A percentile compares a stretch with the other conserved stretches of the same genome.
Conservation (phyloP, 2,329 filamentous ascomycete species). For the Calcarisporium arbuscula region DNA sequence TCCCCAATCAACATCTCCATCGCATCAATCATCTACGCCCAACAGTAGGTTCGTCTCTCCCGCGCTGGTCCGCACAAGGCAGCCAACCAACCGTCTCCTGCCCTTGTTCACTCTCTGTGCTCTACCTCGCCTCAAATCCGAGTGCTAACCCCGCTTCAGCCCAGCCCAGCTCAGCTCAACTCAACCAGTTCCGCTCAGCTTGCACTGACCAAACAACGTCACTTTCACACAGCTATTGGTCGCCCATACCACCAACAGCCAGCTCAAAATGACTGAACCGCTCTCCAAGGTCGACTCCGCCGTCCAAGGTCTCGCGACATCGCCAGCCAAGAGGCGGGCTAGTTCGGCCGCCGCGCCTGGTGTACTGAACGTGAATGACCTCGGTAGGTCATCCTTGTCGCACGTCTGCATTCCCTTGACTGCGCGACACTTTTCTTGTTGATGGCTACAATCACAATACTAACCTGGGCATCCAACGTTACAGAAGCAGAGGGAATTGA, state of each 20-base stretch:
- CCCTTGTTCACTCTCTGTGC: neutral
- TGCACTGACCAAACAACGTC: slow-evolving; percentile 2
- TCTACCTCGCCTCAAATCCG: neutral
- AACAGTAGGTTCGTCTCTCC: slow-evolving; percentile 12
- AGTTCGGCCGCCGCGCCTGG: slow-evolving; percentile 70
- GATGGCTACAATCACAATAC: no score
- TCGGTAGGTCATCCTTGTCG: slow-evolving; percentile 55
- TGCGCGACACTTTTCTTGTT: slow-evolving; percentile 6
- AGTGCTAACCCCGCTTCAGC: slow-evolving; percentile 1
- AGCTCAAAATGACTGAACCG: slow-evolving; percentile 40
- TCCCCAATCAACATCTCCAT: slow-evolving; percentile 18
- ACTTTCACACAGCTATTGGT: slow-evolving; percentile 1
- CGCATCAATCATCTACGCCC: slow-evolving; percentile 17
- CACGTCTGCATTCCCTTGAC: no score
- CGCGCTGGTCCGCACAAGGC: neutral
- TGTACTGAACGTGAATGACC: slow-evolving; percentile 69
- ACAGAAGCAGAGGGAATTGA: slow-evolving; percentile 68
- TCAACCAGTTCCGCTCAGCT: neutral
- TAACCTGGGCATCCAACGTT: slow-evolving; percentile 15
- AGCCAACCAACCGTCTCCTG: neutral
- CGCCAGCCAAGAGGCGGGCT: slow-evolving; percentile 60
- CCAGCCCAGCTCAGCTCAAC: neutral
- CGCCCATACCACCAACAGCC: slow-evolving; percentile 11
- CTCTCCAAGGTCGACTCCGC: slow-evolving; percentile 89
- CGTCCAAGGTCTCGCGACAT: slow-evolving; percentile 69